Conservation (phyloP, 495 filamentous ascomycete genomes). For the Aspergillus cavernicola region DNA sequence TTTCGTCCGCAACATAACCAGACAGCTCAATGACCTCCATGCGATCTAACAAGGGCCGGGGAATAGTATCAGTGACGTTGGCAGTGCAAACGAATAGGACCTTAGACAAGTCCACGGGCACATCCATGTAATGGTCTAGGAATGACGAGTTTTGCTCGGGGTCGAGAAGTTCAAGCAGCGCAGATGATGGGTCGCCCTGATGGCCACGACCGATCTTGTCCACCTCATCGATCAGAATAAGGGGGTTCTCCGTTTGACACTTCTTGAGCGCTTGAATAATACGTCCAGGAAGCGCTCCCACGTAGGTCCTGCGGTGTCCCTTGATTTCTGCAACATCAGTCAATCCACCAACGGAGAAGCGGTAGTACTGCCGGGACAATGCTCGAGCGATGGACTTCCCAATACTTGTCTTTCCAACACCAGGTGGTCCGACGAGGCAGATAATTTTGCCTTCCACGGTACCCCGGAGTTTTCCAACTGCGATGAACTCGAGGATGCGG, state of each 20-base stretch:
- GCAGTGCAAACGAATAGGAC: conserved; percentile 99
- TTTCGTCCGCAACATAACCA: conserved; percentile 96
- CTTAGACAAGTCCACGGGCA: conserved; percentile 95
- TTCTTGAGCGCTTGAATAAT: conserved; percentile 99
- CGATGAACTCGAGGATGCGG: conserved; percentile 97
- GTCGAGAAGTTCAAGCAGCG: conserved; percentile 89
- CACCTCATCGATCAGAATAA: conserved; percentile 95
- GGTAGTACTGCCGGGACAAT: conserved; percentile 91
- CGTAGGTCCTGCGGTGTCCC: conserved; percentile 94
- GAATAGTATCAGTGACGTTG: conserved; percentile 98
- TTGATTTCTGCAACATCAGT: conserved; percentile 99
- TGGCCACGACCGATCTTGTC: conserved; percentile 97
- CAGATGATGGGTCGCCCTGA: conserved; percentile 94
- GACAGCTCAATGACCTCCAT: conserved; percentile 99
- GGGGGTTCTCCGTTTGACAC: conserved; percentile 95
- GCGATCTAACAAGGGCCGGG: conserved; percentile 86
- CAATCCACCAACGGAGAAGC: conserved; percentile 95
- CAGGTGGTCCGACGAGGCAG: conserved; percentile 94
- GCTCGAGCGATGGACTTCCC: conserved; percentile 97
- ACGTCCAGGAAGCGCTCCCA: conserved; percentile 90
- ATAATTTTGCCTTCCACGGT: conserved; percentile 99
- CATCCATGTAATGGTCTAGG: conserved; percentile 98
- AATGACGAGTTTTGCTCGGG: conserved; percentile 98
- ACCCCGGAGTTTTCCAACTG: conserved; percentile 93
- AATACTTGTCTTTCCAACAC: conserved; percentile 97